These are phyloP conservation scores for Fusarium foetens DNA, from an alignment of 2,329 filamentous ascomycete genomes.

Conservation along the genomic window DNA sequence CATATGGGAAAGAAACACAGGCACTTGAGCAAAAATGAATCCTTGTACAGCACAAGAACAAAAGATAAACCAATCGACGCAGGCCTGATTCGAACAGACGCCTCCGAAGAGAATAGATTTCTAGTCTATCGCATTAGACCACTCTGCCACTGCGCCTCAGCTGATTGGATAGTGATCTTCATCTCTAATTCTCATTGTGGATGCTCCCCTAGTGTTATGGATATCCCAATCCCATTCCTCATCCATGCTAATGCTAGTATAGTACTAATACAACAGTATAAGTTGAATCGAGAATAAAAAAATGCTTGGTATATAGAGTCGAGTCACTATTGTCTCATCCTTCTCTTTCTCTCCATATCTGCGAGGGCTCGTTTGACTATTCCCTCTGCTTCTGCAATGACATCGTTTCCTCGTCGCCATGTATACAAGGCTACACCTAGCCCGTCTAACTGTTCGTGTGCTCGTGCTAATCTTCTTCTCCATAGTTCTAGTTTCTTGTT, in stretches of 20 bases:
- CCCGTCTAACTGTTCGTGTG: constrained; percentile 70
- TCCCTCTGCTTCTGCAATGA: constrained; percentile 71
- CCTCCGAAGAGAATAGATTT: constrained; percentile 40
- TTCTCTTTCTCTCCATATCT: constrained; percentile 51
- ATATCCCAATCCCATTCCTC: neutral
- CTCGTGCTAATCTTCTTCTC: constrained; percentile 73
- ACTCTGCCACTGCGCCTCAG: constrained; percentile 39
- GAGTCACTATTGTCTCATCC: constrained; percentile 12
- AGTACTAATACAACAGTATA: constrained; percentile 6
- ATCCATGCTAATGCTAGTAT: neutral
- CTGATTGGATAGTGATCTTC: constrained; percentile 11
- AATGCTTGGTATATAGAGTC: constrained; percentile 8
- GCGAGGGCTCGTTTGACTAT: constrained; percentile 68
- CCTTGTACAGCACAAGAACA: neutral
- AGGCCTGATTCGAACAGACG: constrained; percentile 41
- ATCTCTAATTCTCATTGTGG: neutral
- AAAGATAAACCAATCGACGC: constrained; percentile 27
- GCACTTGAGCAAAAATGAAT: neutral
- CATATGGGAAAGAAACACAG: neutral
- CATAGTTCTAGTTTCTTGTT: constrained; percentile 80
- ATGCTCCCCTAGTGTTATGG: neutral
- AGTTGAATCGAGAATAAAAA: neutral
- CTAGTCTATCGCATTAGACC: constrained; percentile 40
- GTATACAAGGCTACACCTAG: constrained; percentile 75
- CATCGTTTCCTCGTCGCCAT: constrained; percentile 79